Evolutionary conservation across 345 rosid species (phyloP).

Genomic region (Salix koriyanagi): DNA sequence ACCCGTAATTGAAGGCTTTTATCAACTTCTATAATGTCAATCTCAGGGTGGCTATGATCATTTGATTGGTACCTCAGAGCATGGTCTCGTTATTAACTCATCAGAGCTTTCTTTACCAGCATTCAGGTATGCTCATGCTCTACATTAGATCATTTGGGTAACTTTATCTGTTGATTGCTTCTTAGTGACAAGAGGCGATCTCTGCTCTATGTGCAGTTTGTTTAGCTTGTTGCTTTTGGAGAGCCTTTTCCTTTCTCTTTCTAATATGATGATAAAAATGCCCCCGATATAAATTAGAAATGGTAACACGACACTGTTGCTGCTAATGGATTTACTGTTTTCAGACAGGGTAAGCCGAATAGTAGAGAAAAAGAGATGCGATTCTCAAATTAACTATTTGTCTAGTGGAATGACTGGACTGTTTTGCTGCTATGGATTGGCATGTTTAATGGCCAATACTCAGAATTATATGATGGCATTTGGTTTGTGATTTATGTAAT

Average conservation of each 20-base stretch:
- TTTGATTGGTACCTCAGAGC: slow-evolving; percentile 94
- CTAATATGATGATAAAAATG: neutral
- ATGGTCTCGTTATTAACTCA: slow-evolving; percentile 61
- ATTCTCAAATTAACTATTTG: neutral
- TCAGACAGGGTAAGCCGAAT: neutral
- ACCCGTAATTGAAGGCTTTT: slow-evolving; percentile 4
- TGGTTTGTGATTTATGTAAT: neutral
- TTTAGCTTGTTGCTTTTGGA: neutral
- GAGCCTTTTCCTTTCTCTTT: neutral
- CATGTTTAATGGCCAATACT: neutral
- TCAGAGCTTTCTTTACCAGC: slow-evolving; percentile 64
- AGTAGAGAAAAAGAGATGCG: neutral
- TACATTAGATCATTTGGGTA: neutral
- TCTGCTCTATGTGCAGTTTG: neutral
- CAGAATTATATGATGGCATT: neutral
- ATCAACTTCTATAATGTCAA: slow-evolving; percentile 17
- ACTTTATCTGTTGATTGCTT: neutral
- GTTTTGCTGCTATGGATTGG: neutral
- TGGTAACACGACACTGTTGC: neutral
- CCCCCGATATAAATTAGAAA: neutral
- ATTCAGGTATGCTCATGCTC: slow-evolving; percentile 50
- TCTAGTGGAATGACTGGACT: neutral
- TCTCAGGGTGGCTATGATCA: slow-evolving; percentile 87
- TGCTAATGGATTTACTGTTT: neutral
- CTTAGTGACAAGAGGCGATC: neutral